phyloP scores from a whole-genome alignment of 2,329 filamentous ascomycete genomes.

The Colletotrichum truncatum region DNA sequence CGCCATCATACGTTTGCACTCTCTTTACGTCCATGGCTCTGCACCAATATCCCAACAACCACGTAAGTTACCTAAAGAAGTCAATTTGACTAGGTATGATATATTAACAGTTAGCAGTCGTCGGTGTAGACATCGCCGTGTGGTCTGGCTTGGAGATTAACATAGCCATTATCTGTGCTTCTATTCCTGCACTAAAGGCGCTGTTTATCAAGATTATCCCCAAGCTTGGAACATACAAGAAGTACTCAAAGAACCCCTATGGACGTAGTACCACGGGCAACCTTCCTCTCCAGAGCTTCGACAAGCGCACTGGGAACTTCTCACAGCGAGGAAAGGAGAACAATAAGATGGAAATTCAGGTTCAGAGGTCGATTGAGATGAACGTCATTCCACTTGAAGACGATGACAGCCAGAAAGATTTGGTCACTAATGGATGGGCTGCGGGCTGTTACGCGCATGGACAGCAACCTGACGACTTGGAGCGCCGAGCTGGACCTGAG shows the following conservation, averaged over 20 bases:
- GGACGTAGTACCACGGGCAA: background rate
- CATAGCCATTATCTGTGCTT: slow-evolving; percentile 44
- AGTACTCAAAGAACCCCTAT: background rate
- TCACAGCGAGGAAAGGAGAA: background rate
- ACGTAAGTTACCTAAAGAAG: background rate
- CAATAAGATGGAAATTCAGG: background rate
- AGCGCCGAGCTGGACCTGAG: background rate
- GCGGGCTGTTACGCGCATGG: background rate
- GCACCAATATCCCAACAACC: background rate
- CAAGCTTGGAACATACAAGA: background rate
- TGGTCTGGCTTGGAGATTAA: slow-evolving; percentile 45
- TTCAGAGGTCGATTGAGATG: background rate
- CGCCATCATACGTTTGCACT: background rate
- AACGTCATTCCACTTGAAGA: background rate
- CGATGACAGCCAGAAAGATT: background rate
- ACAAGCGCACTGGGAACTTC: background rate
- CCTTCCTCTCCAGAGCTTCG: background rate
- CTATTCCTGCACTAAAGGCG: slow-evolving; percentile 43
- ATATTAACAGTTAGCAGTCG: background rate
- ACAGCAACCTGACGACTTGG: background rate
- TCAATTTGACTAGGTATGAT: too few species aligned
- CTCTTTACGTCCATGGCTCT: background rate
- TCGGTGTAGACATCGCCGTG: slow-evolving; percentile 4
- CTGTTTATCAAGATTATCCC: slow-evolving; percentile 38
- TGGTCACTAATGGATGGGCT: background rate